Evolutionary conservation across 164 flowering plant species (phyloP), one percentile per base, ranked within the genome.

Genomic region (Kingdonia uniflora): DNA sequence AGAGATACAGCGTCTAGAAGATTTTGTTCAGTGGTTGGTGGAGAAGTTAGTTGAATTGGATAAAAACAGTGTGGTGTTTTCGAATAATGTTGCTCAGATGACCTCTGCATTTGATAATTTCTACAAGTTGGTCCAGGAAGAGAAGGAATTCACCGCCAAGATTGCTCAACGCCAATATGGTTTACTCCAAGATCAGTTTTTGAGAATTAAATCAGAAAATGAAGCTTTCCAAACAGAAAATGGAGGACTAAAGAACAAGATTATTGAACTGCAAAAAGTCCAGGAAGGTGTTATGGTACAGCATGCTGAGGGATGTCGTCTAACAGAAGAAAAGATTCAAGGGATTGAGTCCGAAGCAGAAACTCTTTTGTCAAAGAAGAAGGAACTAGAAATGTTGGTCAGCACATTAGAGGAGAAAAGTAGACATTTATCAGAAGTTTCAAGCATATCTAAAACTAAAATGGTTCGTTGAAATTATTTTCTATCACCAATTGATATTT

Each of bases 231-330:
- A n/a, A n/a, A n/a, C n/a, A n/a, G n/a, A n/a, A n/a, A n/a, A n/a
- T n/a, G n/a, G n/a, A n/a, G n/a, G n/a, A n/a, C n/a, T n/a, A n/a
- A n/a, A n/a, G n/a, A n/a, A n/a, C n/a, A n/a, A n/a, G n/a, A n/a
- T n/a, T n/a, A n/a, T n/a, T n/a, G n/a, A n/a, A n/a, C n/a, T n/a
- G n/a, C n/a, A 63, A 54, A 79, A 74, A 59, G 75, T 51, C 20
- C 89, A 84, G 51, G 85, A 83, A 62, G 70, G 69, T 55, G 38
- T 63, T 1, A 74, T 72, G 77, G 78, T 74, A 52, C 80, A 81
- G 56, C 89, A 78, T 73, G 83, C 85, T 39, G 92, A 89, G 65
- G 94, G 82, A 66, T 71, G 79, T 56, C 79, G 64, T 17, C 52
- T 76, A 63, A 72, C 85, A 54, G 82, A 75, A 65, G 88, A 89